phyloP scores from a whole-genome alignment of 257 asterid species.

The Solanum etuberosum region DNA sequence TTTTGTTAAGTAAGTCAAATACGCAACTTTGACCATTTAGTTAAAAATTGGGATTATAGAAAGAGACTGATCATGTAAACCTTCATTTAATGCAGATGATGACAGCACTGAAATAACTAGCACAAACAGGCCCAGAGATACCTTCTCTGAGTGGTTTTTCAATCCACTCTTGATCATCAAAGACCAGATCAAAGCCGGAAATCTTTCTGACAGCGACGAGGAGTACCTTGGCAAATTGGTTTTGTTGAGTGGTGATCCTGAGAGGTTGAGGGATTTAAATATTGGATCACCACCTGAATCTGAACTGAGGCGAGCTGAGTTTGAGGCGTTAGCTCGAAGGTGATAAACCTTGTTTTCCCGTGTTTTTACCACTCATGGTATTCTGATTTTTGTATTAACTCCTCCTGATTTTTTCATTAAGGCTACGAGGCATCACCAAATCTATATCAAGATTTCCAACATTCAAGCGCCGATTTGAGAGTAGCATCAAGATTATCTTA shows the following conservation, averaged over 20 bases:
- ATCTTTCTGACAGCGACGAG: slow-evolving; percentile 71
- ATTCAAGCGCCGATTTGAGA: slow-evolving; percentile 74
- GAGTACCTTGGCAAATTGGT: slow-evolving; percentile 64
- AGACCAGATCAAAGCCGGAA: slow-evolving; percentile 74
- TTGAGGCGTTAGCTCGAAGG: slow-evolving; percentile 88
- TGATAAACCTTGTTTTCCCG: slow-evolving; percentile 4
- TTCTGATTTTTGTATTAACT: not conserved
- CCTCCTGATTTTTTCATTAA: slow-evolving; percentile 5
- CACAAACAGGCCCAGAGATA: slow-evolving; percentile 74
- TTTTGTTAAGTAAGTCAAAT: slow-evolving; percentile 46
- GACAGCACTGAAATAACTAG: slow-evolving; percentile 54
- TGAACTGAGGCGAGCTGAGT: slow-evolving; percentile 71
- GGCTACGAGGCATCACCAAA: slow-evolving; percentile 83
- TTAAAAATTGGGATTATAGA: not conserved
- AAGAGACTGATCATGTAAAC: not conserved
- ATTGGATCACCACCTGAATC: slow-evolving; percentile 39
- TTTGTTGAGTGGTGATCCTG: slow-evolving; percentile 46
- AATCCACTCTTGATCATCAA: slow-evolving; percentile 80
- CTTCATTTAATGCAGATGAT: slow-evolving; percentile 33
- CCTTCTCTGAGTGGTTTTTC: slow-evolving; percentile 78
- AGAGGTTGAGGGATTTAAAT: slow-evolving; percentile 41
- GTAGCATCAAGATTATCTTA: slow-evolving; percentile 34
- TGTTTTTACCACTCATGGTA: not conserved
- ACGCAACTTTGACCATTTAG: not conserved
- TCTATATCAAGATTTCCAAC: slow-evolving; percentile 87